Base-by-base conservation (phyloP, 208 protist genomes). In the Crithidia thermophila region DNA sequence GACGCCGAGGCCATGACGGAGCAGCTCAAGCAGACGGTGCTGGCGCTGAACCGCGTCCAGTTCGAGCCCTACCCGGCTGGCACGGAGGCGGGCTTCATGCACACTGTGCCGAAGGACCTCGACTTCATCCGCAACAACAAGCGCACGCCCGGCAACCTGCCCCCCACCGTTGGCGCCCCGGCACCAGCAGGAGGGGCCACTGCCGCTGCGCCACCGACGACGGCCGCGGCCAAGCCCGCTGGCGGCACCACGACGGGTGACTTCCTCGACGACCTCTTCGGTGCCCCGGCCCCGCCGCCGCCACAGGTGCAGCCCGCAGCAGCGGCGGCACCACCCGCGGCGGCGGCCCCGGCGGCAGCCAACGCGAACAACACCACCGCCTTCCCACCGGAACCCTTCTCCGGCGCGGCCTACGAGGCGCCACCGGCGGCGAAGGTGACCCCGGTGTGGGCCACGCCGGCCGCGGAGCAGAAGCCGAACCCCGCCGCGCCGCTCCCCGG, bases 201-300 rank as follows among this genome's bases (percentile, higher is more conserved):
- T 21, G 31, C 33, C 25, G 21, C n/a, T n/a, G n/a, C n/a, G n/a
- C 13, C 56, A 52, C 25, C 11, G 13, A 21, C 57, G 4, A 27
- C 59, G 10, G 63, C 46, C 20, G 13, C 45, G 18, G 20, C 47
- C 10, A 64, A 56, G 23, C 18, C 46, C 5, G 45, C 28, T n/a
- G 59, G 68, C 25, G 55, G 34, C 36, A 53, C 51, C n/a, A 31
- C 47, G 25, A 50, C 53, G 33, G 71, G 52, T 18, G 72, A 91
- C 70, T 61, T 95, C 20, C 71, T 95, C 9, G 86, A 95, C 52
- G 89, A 95, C 72, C 78, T 95, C 49, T 95, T 95, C 49, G 89
- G 89, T 36, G 62, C 59, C 9, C 55, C 81, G 2, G 45, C 65
- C 4, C 65, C 67, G 42, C 58, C 30, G 23, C 27, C 30, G 14